A percentile compares a stretch with the other conserved stretches of the same genome.
These are phyloP conservation scores for Ormosia semicastrata DNA, from an alignment of 306 rosid genomes.

Conservation along the genomic window DNA sequence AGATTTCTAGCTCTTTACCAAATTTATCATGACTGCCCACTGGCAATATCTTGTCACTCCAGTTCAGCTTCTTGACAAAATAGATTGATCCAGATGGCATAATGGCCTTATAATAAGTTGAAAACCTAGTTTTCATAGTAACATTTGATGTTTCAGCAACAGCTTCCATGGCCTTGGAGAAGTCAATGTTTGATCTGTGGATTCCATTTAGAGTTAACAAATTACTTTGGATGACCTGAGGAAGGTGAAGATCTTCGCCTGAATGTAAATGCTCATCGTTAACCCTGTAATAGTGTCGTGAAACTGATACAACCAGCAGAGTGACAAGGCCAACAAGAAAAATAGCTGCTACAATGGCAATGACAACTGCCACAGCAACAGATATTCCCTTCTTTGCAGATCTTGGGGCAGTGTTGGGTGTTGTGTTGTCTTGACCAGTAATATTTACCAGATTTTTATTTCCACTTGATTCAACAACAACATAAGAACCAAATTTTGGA, in stretches of 20 bases:
- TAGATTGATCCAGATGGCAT: slow-evolving; percentile 79
- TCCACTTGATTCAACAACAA: slow-evolving; percentile 30
- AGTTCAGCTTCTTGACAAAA: slow-evolving; percentile 80
- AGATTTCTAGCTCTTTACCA: slow-evolving; percentile 51
- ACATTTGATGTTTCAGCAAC: slow-evolving; percentile 58
- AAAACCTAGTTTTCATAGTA: slow-evolving; percentile 72
- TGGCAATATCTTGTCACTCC: slow-evolving; percentile 74
- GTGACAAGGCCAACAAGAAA: slow-evolving; percentile 40
- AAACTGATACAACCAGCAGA: slow-evolving; percentile 37
- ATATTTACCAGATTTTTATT: slow-evolving; percentile 1
- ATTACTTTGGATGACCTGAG: slow-evolving; percentile 51
- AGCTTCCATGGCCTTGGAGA: slow-evolving; percentile 72
- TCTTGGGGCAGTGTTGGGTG: background rate
- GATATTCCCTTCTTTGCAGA: slow-evolving; percentile 33
- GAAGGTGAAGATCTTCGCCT: slow-evolving; percentile 39
- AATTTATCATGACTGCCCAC: slow-evolving; percentile 58
- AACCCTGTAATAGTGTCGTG: slow-evolving; percentile 47
- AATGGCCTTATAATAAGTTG: slow-evolving; percentile 69
- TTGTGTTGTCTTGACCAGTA: background rate
- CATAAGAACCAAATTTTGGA: slow-evolving; percentile 17
- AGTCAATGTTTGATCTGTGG: slow-evolving; percentile 73
- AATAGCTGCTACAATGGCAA: slow-evolving; percentile 53
- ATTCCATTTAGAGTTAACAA: slow-evolving; percentile 62
- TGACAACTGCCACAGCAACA: slow-evolving; percentile 35
- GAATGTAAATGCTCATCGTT: slow-evolving; percentile 43